These are phyloP conservation scores for Claviceps cyperi DNA, from an alignment of 2,329 filamentous ascomycete species.

Conservation along the genomic window DNA sequence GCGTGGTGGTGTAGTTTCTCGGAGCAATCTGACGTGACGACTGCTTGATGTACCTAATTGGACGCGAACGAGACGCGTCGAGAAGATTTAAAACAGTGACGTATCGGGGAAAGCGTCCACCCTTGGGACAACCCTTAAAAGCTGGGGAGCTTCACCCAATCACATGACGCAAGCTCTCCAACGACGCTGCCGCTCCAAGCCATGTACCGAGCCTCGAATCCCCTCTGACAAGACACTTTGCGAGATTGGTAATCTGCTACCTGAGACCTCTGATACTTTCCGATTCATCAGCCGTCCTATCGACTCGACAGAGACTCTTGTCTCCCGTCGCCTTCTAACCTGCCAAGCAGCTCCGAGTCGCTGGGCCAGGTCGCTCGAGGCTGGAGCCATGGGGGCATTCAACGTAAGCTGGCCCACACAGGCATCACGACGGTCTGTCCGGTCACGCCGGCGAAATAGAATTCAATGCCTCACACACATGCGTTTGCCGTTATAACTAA, in stretches of 20 bases:
- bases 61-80: constrained; percentile 2
- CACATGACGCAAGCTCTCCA: neutral
- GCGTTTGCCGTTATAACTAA: neutral
- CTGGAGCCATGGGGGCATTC: constrained; percentile 24
- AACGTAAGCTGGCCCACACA: constrained; percentile 18
- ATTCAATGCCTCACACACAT: too few relatives aligned
- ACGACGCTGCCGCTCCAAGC: neutral
- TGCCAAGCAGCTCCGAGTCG: neutral
- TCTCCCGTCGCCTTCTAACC: neutral
- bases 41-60: neutral
- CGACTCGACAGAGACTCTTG: neutral
- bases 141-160: constrained; percentile 1
- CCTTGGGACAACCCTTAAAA: neutral
- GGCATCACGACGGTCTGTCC: too few relatives aligned
- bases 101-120: neutral
- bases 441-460: too few relatives aligned
- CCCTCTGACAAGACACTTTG: neutral
- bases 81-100: neutral
- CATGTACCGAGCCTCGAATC: too few relatives aligned
- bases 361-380: constrained; percentile 5
- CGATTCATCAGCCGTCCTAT: neutral
- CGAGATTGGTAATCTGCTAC: neutral
- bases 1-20: neutral
- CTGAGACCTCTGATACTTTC: neutral
- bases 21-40: neutral